phyloP scores from a whole-genome alignment of 169 alveolate species.

The Cryptosporidium ubiquitum region DNA sequence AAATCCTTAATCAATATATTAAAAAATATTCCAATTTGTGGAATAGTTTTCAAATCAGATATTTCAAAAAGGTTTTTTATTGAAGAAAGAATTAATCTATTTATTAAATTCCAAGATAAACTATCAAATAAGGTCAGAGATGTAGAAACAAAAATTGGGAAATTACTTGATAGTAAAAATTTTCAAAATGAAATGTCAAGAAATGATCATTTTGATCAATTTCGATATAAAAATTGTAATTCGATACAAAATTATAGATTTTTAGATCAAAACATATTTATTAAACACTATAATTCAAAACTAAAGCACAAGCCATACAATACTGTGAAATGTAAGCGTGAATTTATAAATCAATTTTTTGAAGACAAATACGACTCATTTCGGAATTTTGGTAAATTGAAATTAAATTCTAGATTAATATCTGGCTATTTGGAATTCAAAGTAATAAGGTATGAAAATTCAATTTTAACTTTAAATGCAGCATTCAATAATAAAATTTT shows the following conservation, averaged over 20 bases:
- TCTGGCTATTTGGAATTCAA: neutral
- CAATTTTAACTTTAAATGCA: neutral
- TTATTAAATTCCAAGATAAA: neutral
- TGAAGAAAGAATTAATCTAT: slow-evolving; percentile 18
- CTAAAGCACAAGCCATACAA: neutral
- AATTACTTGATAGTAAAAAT: neutral
- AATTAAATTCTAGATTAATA: neutral
- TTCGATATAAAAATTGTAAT: too few species aligned
- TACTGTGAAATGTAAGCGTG: neutral
- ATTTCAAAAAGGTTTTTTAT: neutral
- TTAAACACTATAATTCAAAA: neutral
- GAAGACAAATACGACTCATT: neutral
- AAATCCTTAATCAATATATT: neutral
- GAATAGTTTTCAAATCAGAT: slow-evolving; percentile 1
- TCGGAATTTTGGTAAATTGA: neutral
- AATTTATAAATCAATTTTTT: neutral
- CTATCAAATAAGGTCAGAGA: neutral
- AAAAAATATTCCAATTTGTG: slow-evolving; percentile 12
- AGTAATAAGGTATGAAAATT: slow-evolving; percentile 24
- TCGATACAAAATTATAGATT: neutral
- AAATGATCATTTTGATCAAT: neutral
- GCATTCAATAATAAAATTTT: neutral
- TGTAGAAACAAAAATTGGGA: neutral
- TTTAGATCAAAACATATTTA: neutral
- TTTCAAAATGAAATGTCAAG: too few species aligned